A percentile compares a stretch with the other conserved stretches of the same genome.
Evolutionary conservation across 495 filamentous ascomycete species (phyloP).

Genomic region (Poronia punctata): DNA sequence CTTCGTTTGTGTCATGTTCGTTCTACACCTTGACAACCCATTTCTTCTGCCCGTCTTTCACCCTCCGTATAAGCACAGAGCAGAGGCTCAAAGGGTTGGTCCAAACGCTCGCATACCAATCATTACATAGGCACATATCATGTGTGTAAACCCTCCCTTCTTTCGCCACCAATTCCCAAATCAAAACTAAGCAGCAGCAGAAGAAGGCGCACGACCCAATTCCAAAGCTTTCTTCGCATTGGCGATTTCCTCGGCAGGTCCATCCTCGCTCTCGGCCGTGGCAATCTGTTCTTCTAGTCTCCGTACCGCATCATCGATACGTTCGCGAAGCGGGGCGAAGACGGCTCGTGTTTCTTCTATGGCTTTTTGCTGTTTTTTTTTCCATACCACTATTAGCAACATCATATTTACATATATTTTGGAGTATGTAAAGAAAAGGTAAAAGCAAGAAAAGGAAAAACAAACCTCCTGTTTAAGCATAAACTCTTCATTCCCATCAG

Average conservation of each 20-base stretch:
- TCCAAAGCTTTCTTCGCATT: constrained; percentile 50
- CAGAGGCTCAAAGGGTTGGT: no score
- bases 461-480: constrained; percentile 76
- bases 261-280: constrained; percentile 49
- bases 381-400: constrained; percentile 12
- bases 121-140: no score
- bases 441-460: not conserved
- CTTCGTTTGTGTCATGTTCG: no score
- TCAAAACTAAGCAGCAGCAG: constrained; percentile 28
- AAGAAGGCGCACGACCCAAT: constrained; percentile 31
- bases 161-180: no score
- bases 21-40: no score
- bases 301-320: constrained; percentile 59
- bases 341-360: constrained; percentile 78
- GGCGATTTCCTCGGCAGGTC: constrained; percentile 52
- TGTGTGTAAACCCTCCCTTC: no score
- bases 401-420: not conserved
- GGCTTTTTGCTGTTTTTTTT: constrained; percentile 55
- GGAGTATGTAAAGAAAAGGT: not conserved
- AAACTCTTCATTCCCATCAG: constrained; percentile 63
- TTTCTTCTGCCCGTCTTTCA: no score
- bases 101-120: no score
- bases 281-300: constrained; percentile 57
- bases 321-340: constrained; percentile 57
- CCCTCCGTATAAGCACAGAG: no score